These are phyloP conservation scores for Galerina sulciceps DNA, from an alignment of 768 basidiomycete species.

Conservation along the genomic window DNA sequence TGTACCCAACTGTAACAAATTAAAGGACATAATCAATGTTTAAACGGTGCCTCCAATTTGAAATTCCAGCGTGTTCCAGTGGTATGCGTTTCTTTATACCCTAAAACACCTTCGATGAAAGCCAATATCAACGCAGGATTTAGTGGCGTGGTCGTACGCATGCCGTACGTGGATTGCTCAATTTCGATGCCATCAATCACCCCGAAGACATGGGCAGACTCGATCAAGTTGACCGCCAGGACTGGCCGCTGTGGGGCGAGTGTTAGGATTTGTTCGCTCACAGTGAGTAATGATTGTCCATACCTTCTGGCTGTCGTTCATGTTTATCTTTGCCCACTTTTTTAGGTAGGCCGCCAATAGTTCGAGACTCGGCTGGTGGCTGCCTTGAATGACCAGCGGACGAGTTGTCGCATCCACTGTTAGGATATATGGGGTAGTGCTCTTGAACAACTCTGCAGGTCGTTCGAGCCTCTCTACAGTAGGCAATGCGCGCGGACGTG, in stretches of 20 bases:
- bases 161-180: conserved; percentile 26
- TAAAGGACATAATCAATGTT: background rate
- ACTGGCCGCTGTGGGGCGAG: conserved; percentile 28
- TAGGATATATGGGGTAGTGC: conserved; percentile 34
- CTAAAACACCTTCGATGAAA: conserved; percentile 43
- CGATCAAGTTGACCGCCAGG: conserved; percentile 35
- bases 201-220: conserved; percentile 38
- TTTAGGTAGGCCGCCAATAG: conserved; percentile 38
- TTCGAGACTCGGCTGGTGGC: conserved; percentile 41
- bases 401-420: conserved; percentile 32
- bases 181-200: conserved; percentile 37
- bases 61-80: conserved; percentile 34
- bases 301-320: conserved; percentile 33
- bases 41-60: conserved; percentile 18
- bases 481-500: conserved; percentile 26
- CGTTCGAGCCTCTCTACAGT: conserved; percentile 31
- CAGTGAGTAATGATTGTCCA: background rate
- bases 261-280: background rate
- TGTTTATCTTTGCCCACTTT: conserved; percentile 38
- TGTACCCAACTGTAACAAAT: too few relatives aligned
- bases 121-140: conserved; percentile 40
- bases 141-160: conserved; percentile 15
- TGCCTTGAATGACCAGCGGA: conserved; percentile 36
- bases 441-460: conserved; percentile 36
- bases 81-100: conserved; percentile 39